These are phyloP conservation scores for Scleromitrula shiraiana DNA, from an alignment of 2,329 filamentous ascomycete species.

Conservation along the genomic window DNA sequence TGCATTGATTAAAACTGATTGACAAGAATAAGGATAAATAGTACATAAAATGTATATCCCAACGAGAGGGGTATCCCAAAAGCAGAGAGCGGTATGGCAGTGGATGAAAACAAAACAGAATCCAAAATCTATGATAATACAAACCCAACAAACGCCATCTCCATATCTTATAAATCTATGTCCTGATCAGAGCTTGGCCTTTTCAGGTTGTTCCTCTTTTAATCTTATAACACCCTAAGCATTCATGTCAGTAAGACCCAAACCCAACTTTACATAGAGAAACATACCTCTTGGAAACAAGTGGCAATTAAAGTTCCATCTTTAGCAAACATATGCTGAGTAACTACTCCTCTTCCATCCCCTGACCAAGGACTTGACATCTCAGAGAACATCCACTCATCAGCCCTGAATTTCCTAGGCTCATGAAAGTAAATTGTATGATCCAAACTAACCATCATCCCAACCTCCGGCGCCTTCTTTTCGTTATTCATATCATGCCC, in stretches of 20 bases:
- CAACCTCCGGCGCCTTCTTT: slow-evolving; percentile 49
- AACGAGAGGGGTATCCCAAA: neutral
- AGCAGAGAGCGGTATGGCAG: neutral
- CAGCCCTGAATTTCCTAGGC: slow-evolving; percentile 47
- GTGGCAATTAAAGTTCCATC: slow-evolving; percentile 70
- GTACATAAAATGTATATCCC: neutral
- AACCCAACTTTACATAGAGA: neutral
- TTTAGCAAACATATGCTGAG: slow-evolving; percentile 62
- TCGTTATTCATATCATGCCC: slow-evolving; percentile 42
- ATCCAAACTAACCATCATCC: slow-evolving; percentile 82
- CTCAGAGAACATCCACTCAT: slow-evolving; percentile 74
- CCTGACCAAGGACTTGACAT: slow-evolving; percentile 76
- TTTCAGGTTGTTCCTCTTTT: slow-evolving; percentile 16
- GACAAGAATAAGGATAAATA: neutral
- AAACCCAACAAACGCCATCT: neutral
- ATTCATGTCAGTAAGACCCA: slow-evolving; percentile 5
- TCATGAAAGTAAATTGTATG: slow-evolving; percentile 66
- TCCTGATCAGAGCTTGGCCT: slow-evolving; percentile 11
- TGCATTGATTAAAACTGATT: neutral
- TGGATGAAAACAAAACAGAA: neutral
- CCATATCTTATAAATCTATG: neutral
- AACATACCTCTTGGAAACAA: slow-evolving; percentile 64
- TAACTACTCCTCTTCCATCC: slow-evolving; percentile 68
- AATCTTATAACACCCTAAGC: slow-evolving; percentile 27
- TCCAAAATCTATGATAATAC: slow-evolving; percentile 1